These are phyloP conservation scores for Cercospora sojina DNA, from an alignment of 2,329 filamentous ascomycete species.

Conservation along the genomic window DNA sequence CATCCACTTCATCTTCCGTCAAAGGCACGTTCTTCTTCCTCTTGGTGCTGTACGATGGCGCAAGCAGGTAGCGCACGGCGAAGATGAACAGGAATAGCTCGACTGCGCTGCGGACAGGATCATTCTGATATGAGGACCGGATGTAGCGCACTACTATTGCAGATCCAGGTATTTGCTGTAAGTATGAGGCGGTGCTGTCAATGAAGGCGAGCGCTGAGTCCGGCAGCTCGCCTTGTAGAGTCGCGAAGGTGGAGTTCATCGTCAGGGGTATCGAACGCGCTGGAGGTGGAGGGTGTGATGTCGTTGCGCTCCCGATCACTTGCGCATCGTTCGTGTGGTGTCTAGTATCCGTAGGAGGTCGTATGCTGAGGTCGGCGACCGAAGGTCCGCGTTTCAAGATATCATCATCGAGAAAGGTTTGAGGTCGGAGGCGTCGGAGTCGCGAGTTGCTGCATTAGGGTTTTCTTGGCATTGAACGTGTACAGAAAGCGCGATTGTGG, in stretches of 20 bases:
- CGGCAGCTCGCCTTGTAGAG: slow-evolving; percentile 54
- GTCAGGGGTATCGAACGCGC: background rate
- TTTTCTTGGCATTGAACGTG: slow-evolving; percentile 3
- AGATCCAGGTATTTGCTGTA: slow-evolving; percentile 90
- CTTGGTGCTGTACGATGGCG: slow-evolving; percentile 87
- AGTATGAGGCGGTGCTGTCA: slow-evolving; percentile 57
- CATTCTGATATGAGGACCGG: slow-evolving; percentile 95
- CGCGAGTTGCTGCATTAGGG: background rate
- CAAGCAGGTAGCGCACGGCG: slow-evolving; percentile 87
- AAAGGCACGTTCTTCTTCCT: slow-evolving; percentile 87
- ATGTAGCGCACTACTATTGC: slow-evolving; percentile 94
- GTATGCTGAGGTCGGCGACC: background rate
- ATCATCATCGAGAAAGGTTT: slow-evolving; percentile 2
- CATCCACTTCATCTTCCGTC: slow-evolving; percentile 94
- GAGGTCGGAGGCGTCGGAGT: background rate
- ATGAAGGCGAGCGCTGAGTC: slow-evolving; percentile 55
- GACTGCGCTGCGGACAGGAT: slow-evolving; percentile 88
- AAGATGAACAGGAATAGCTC: slow-evolving; percentile 94
- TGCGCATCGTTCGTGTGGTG: background rate
- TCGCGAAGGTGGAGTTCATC: slow-evolving; percentile 28
- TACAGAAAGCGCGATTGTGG: background rate
- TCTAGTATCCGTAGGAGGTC: background rate
- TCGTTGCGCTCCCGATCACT: background rate
- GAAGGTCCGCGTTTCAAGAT: background rate
- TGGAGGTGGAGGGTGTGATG: background rate